Evolutionary conservation across 306 rosid species (phyloP).

Genomic region (Coriaria nepalensis): DNA sequence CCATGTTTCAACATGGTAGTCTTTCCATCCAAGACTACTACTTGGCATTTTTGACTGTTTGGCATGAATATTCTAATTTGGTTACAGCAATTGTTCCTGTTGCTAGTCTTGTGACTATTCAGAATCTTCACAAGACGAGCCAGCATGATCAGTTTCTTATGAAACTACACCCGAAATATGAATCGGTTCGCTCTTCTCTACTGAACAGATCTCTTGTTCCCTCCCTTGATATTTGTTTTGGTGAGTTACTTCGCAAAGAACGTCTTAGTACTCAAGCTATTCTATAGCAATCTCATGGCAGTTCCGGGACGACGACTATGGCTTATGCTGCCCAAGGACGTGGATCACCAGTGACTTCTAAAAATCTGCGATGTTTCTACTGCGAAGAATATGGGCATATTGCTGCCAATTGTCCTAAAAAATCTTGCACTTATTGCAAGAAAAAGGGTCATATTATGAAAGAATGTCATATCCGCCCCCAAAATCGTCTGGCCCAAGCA

Average conservation of each 20-base stretch:
- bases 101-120: neutral
- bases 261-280: conserved; percentile 1
- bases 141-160: conserved; percentile 3
- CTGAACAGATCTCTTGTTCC: neutral
- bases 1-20: too few species aligned
- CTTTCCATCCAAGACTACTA: neutral
- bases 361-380: neutral
- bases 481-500: neutral
- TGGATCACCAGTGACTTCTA: neutral
- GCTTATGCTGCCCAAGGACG: neutral
- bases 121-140: neutral
- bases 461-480: neutral
- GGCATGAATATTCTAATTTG: neutral
- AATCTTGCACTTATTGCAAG: neutral
- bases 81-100: neutral
- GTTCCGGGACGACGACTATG: neutral
- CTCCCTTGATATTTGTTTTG: neutral
- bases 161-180: neutral
- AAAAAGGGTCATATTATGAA: neutral
- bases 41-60: neutral
- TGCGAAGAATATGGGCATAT: too few species aligned
- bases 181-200: neutral
- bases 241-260: neutral
- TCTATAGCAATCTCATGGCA: neutral
- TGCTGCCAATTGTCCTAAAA: too few species aligned